Conservation (phyloP, 2,329 filamentous ascomycete genomes). For the Diaporthe citri region DNA sequence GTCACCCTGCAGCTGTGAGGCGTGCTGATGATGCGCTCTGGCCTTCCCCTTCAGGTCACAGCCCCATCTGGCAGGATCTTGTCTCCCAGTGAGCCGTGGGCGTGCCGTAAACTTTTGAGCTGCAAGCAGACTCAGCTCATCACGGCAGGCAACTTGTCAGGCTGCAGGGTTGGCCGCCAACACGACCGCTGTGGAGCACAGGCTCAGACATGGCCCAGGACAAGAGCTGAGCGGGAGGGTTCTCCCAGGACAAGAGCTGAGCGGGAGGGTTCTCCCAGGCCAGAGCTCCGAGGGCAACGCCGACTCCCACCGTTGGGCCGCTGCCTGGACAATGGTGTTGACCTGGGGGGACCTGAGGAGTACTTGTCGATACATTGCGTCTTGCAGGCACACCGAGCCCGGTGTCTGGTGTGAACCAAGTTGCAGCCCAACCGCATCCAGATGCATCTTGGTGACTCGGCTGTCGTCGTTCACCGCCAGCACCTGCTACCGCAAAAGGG, state of each 20-base stretch:
- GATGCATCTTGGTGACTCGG: not conserved
- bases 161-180: slow-evolving; percentile 22
- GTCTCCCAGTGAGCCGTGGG: not conserved
- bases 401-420: slow-evolving; percentile 1
- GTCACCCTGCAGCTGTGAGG: slow-evolving; percentile 10
- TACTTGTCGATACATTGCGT: slow-evolving; percentile 4
- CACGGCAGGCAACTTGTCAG: not conserved
- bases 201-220: not conserved
- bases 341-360: not conserved
- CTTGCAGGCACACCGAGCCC: not conserved
- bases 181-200: not conserved
- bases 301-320: not conserved
- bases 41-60: not conserved
- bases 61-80: not conserved
- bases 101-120: not conserved
- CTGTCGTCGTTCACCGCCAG: not conserved
- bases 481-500: not conserved
- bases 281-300: not conserved
- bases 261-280: not conserved
- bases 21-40: not conserved
- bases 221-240: not conserved
- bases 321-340: not conserved
- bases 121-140: not conserved
- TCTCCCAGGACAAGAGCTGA: not conserved
- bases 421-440: not conserved